phyloP scores from a whole-genome alignment of 805 yeast species.

The Komagataella mondaviorum region DNA sequence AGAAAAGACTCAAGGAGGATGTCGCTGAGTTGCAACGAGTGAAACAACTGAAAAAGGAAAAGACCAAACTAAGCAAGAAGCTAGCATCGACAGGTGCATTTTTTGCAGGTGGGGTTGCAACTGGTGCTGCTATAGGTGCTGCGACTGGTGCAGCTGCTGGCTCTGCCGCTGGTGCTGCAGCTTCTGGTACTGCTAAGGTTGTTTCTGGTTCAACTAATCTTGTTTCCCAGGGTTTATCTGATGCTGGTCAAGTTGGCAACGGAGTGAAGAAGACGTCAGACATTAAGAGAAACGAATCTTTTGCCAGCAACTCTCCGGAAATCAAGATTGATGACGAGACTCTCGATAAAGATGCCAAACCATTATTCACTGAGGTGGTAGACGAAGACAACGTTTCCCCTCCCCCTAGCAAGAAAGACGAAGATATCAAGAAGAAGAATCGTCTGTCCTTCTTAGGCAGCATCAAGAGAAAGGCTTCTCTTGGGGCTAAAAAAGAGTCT shows the following conservation, averaged over 20 bases:
- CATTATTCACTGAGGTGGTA: slow-evolving; percentile 3
- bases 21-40: slow-evolving; percentile 20
- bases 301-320: background rate
- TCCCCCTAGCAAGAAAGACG: background rate
- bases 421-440: slow-evolving; percentile 10
- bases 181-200: slow-evolving; percentile 1
- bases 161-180: slow-evolving; percentile 1
- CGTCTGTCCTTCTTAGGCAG: background rate
- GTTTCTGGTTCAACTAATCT: slow-evolving; percentile 4
- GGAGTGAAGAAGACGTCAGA: background rate
- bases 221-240: background rate
- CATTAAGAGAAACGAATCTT: background rate
- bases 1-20: slow-evolving; percentile 15
- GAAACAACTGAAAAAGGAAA: slow-evolving; percentile 20
- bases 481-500: background rate
- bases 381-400: slow-evolving; percentile 1
- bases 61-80: slow-evolving; percentile 18
- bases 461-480: slow-evolving; percentile 1
- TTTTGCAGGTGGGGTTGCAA: slow-evolving; percentile 8
- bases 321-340: background rate
- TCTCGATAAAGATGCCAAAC: background rate
- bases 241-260: background rate
- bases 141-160: slow-evolving; percentile 10
- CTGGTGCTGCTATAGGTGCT: slow-evolving; percentile 8
- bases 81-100: slow-evolving; percentile 6